A percentile compares a stretch with the other conserved stretches of the same genome.
These are phyloP conservation scores for Lentinula guzmanii DNA, from an alignment of 768 basidiomycete species.

Conservation along the genomic window DNA sequence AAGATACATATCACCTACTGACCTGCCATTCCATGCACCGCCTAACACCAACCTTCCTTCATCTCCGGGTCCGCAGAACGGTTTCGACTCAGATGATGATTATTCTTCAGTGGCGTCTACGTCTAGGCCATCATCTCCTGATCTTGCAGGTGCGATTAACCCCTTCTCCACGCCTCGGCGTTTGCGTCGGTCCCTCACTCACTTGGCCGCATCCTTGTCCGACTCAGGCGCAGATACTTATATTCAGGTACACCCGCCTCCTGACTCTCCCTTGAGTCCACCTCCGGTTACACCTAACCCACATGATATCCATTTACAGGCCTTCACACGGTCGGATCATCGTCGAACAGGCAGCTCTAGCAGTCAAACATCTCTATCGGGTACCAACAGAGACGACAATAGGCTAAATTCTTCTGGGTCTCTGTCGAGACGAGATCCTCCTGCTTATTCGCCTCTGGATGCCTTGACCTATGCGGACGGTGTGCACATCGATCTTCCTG, in stretches of 20 bases:
- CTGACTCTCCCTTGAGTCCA: constrained; percentile 72
- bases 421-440: constrained; percentile 61
- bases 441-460: constrained; percentile 86
- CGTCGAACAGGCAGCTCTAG: constrained; percentile 30
- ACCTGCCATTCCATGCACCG: constrained; percentile 54
- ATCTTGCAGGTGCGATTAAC: constrained; percentile 76
- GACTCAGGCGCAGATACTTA: constrained; percentile 61
- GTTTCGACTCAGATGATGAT: constrained; percentile 20
- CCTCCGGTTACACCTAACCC: constrained; percentile 84
- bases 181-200: constrained; percentile 61
- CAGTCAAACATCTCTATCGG: constrained; percentile 16
- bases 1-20: constrained; percentile 58
- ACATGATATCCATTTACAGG: constrained; percentile 77
- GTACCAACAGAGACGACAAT: constrained; percentile 16
- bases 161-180: constrained; percentile 66
- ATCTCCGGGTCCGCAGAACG: constrained; percentile 25
- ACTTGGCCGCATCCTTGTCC: constrained; percentile 53
- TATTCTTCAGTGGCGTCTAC: constrained; percentile 37
- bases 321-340: constrained; percentile 39
- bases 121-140: constrained; percentile 58
- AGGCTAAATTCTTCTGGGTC: constrained; percentile 22
- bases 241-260: constrained; percentile 69
- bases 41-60: constrained; percentile 41
- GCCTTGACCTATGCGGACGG: constrained; percentile 81
- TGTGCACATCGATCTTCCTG: constrained; percentile 89